Percentiles rank a stretch among this genome's conserved stretches.
phyloP scores from a whole-genome alignment of 2,329 filamentous ascomycete genomes.

The Aspergillus awamori region DNA sequence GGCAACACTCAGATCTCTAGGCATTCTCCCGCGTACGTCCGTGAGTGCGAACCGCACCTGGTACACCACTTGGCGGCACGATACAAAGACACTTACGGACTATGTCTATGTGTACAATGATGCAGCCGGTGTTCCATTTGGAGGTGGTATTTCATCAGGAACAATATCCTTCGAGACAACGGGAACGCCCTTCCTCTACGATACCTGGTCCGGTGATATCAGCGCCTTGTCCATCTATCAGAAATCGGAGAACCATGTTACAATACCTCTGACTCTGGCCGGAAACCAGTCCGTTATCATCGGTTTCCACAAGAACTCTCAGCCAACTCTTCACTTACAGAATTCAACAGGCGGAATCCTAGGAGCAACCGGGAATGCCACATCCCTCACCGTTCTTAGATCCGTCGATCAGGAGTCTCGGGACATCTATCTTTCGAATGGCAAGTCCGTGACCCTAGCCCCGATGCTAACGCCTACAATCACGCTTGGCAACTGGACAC shows the following conservation, averaged over 20 bases:
- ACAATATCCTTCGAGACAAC: conserved; percentile 33
- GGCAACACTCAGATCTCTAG: conserved; percentile 31
- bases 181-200: conserved; percentile 39
- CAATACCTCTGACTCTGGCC: conserved; percentile 40
- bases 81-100: conserved; percentile 24
- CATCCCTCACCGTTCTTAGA: background rate
- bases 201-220: conserved; percentile 49
- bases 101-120: conserved; percentile 51
- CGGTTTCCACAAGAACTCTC: conserved; percentile 31
- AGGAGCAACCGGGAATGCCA: background rate
- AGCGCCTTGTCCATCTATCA: conserved; percentile 37
- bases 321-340: background rate
- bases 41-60: conserved; percentile 33
- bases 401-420: background rate
- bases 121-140: background rate
- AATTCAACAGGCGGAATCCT: conserved; percentile 15
- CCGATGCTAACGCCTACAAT: background rate
- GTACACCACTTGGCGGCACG: conserved; percentile 43
- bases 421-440: background rate
- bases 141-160: conserved; percentile 20
- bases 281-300: conserved; percentile 47
- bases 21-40: conserved; percentile 36
- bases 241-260: conserved; percentile 28
- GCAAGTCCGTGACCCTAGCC: background rate
- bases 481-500: conserved; percentile 38